phyloP scores from a whole-genome alignment of 805 yeast genomes.

The Sungouiozyma intestinalis region DNA sequence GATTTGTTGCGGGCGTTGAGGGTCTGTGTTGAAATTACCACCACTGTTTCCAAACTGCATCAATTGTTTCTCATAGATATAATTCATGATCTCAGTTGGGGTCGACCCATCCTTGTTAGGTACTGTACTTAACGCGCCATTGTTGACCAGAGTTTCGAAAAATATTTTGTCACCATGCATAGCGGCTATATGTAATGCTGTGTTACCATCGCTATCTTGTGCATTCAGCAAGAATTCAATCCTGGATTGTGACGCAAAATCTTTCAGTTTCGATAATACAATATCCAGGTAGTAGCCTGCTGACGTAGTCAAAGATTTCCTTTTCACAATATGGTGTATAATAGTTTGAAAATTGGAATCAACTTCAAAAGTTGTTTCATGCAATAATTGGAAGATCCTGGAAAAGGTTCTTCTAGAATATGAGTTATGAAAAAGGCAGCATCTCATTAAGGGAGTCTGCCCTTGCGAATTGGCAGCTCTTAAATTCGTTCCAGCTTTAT shows the following conservation, averaged over 20 bases:
- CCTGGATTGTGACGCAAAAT: constrained; percentile 50
- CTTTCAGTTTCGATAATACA: constrained; percentile 61
- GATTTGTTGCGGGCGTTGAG: background rate
- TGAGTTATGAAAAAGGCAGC: constrained; percentile 81
- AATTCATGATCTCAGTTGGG: constrained; percentile 23
- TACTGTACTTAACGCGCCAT: constrained; percentile 35
- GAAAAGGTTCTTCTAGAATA: constrained; percentile 74
- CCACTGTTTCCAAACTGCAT: background rate
- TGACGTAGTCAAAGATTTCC: constrained; percentile 64
- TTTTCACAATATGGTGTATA: constrained; percentile 71
- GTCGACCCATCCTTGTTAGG: constrained; percentile 31
- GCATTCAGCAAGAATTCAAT: constrained; percentile 46
- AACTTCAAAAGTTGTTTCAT: constrained; percentile 65
- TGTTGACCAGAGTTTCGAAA: constrained; percentile 18
- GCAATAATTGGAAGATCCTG: constrained; percentile 61
- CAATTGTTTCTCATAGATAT: constrained; percentile 28
- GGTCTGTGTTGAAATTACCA: background rate
- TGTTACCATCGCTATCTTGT: constrained; percentile 73
- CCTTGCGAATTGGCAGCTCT: constrained; percentile 58
- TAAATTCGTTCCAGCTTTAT: constrained; percentile 59
- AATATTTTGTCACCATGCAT: constrained; percentile 51
- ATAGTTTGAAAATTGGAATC: constrained; percentile 70
- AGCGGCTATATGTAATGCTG: constrained; percentile 81
- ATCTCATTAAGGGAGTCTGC: constrained; percentile 77
- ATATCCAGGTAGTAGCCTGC: constrained; percentile 76